Evolutionary conservation across 495 filamentous ascomycete genomes (phyloP).

Genomic region (Penicillium argentinense): DNA sequence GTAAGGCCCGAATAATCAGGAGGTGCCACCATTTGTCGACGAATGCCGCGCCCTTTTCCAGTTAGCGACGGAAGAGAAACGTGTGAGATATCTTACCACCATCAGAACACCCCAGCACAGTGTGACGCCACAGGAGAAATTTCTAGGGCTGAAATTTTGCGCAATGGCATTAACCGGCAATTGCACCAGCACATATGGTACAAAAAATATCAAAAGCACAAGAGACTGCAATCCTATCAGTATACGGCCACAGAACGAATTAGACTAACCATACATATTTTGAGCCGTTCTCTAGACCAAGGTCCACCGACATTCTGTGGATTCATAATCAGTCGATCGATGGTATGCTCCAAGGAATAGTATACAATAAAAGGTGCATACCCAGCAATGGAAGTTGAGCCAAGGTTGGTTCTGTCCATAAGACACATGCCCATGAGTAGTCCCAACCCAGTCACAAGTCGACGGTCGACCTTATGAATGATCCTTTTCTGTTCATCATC

Average conservation of each 20-base stretch:
- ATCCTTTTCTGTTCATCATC: constrained; percentile 1
- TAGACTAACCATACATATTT: constrained; percentile 4
- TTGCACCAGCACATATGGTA: constrained; percentile 9
- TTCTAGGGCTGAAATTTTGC: constrained; percentile 8
- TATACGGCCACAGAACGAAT: not conserved
- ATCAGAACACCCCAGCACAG: constrained; percentile 12
- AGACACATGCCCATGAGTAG: constrained; percentile 3
- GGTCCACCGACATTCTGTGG: not conserved
- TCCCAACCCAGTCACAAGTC: not conserved
- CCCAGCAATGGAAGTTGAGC: constrained; percentile 3
- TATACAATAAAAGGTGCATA: not conserved
- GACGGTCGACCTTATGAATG: constrained; percentile 5
- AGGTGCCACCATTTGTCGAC: constrained; percentile 44
- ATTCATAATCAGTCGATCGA: not conserved
- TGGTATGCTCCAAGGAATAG: not conserved
- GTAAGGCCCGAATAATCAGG: constrained; percentile 49
- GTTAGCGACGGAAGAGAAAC: too few species aligned
- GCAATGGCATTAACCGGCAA: constrained; percentile 3
- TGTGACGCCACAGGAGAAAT: constrained; percentile 5
- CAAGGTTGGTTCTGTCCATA: constrained; percentile 5
- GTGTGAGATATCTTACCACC: constrained; percentile 10
- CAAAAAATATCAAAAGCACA: constrained; percentile 8
- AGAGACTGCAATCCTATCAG: not conserved
- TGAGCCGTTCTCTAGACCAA: not conserved
- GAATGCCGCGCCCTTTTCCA: constrained; percentile 38